Base-by-base conservation (phyloP, 225 moss, liverwort and hornwort species). In the Rhytidiadelphus loreus region DNA sequence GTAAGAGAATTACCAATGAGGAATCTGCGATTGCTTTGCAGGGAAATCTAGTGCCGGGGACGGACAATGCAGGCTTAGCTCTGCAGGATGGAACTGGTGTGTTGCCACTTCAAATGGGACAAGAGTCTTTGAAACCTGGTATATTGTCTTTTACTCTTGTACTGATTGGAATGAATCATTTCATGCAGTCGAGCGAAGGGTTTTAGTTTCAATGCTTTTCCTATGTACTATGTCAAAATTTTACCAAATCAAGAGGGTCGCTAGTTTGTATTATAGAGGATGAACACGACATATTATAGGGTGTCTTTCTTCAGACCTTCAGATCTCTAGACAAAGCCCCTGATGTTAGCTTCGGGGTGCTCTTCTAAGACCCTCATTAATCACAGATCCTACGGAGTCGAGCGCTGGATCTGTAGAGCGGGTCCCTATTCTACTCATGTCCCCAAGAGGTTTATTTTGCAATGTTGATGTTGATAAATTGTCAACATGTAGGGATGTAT, bases 81-180 rank as follows among this genome's bases (percentile, higher is more conserved):
- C 86, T 99, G 88, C 93, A 96, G 87, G 99, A 99, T 87, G 95
- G 94, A 80, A 96, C 96, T 17, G 97, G 92, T 66, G 95, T 96
- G 46, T 92, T 99, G 82, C 94, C 96, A 37, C 92, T 98, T 58
- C 91, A 90, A 81, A 89, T 94, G 83, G 91, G 94, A 65, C 86
- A 86, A 20, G 90, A 95, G 65, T 76, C 88, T 48, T 95, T 94
- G 92, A 92, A 91, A 88, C 88, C 93, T 82, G 97, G 96, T 94
- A 55, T 52, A 77, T 60, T 84, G 73, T 70, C 65, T 85, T 52
- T n/a, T 61, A 32, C 35, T 35, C 46, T 52, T 53, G 28, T 52
- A 7, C 46, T 72, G 41, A 63, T 82, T 82, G 85, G 55, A 60
- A 33, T n/a, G 76, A 80, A 63, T 63, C 32, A 19, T 68, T 33